phyloP scores from a whole-genome alignment of 306 rosid species.

The Acmispon strigosus region DNA sequence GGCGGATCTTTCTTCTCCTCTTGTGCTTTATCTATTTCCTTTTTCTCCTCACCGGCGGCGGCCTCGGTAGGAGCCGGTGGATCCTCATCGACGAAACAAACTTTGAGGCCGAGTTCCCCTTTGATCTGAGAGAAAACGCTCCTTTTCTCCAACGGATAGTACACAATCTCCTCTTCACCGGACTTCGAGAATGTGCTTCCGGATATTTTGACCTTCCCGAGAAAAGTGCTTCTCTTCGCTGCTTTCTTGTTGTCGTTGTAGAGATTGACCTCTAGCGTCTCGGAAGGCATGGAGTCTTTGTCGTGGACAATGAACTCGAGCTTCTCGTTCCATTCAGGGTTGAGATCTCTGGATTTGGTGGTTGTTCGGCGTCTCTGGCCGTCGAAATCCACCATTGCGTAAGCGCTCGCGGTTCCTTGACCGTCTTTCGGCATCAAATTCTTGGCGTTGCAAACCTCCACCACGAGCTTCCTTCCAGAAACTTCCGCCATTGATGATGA shows the following conservation, averaged over 20 bases:
- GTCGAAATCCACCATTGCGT: conserved; percentile 81
- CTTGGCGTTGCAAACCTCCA: conserved; percentile 72
- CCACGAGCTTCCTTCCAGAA: conserved; percentile 52
- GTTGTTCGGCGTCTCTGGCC: conserved; percentile 76
- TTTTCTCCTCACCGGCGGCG: conserved; percentile 5
- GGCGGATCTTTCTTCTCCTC: conserved; percentile 36
- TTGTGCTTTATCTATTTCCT: conserved; percentile 13
- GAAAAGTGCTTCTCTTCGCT: conserved; percentile 66
- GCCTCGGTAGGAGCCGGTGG: conserved; percentile 36
- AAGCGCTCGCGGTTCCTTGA: conserved; percentile 94
- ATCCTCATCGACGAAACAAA: conserved; percentile 55
- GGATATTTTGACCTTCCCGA: conserved; percentile 72
- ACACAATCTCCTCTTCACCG: conserved; percentile 42
- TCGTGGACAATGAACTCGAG: conserved; percentile 64
- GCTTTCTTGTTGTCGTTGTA: conserved; percentile 75
- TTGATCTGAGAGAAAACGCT: conserved; percentile 87
- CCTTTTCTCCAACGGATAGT: conserved; percentile 80
- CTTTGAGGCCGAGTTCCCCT: conserved; percentile 70
- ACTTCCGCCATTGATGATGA: conserved; percentile 48
- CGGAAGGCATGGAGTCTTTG: conserved; percentile 42
- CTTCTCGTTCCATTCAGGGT: conserved; percentile 87
- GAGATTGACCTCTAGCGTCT: conserved; percentile 60
- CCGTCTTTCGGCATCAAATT: conserved; percentile 94
- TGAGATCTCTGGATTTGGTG: conserved; percentile 72
- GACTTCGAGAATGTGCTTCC: conserved; percentile 44